Evolutionary conservation across 371 early-diverging fungal genomes (phyloP).

Genomic region (Parasitella parasitica): DNA sequence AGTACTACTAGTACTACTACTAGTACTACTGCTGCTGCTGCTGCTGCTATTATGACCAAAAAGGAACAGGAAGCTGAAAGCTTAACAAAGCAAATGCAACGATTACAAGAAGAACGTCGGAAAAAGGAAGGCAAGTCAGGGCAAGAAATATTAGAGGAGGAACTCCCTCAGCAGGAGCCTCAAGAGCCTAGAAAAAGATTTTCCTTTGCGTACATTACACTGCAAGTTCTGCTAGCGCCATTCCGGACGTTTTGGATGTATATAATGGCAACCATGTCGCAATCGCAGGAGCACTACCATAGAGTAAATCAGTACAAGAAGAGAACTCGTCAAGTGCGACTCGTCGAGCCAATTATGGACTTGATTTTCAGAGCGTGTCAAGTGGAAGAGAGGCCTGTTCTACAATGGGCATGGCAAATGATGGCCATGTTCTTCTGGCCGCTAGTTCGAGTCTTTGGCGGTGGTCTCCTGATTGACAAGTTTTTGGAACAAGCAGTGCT

Average conservation of each 20-base stretch:
- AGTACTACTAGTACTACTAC: neutral
- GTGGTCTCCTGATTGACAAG: constrained; percentile 48
- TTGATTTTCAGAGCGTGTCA: constrained; percentile 33
- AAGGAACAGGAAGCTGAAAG: constrained; percentile 14
- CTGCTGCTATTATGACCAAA: neutral
- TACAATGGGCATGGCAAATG: constrained; percentile 50
- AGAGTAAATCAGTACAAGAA: constrained; percentile 41
- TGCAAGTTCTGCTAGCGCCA: constrained; percentile 43
- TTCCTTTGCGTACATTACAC: constrained; percentile 47
- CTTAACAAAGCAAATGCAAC: constrained; percentile 38
- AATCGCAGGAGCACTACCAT: constrained; percentile 48
- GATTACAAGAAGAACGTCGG: constrained; percentile 39
- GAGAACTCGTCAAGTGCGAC: constrained; percentile 33
- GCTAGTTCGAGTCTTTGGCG: constrained; percentile 43
- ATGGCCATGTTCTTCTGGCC: constrained; percentile 52
- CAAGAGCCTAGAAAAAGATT: constrained; percentile 26
- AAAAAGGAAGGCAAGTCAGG: constrained; percentile 9
- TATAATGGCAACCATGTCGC: constrained; percentile 32
- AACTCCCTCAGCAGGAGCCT: neutral
- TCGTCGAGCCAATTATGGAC: constrained; percentile 41
- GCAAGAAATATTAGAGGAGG: constrained; percentile 17
- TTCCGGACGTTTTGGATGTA: constrained; percentile 36
- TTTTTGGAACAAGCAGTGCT: constrained; percentile 57
- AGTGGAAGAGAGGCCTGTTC: constrained; percentile 36
- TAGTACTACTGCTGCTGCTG: neutral